Evolutionary conservation across 345 rosid genomes (phyloP), one percentile per base, ranked within the genome.

Genomic region (Hibiscus trionum): DNA sequence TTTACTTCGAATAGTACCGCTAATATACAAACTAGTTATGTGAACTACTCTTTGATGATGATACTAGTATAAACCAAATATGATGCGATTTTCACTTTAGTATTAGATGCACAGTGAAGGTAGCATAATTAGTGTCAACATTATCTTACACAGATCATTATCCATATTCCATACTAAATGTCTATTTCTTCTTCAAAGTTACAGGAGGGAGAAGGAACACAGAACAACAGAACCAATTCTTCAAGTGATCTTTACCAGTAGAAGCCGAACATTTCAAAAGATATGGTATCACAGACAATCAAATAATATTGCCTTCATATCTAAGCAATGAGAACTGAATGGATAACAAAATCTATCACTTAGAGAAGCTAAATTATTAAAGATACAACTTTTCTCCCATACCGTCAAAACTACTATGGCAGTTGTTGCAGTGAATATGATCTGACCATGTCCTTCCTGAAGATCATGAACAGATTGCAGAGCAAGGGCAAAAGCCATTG

Each of bases 401-500:
- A 90, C 98, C 84, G 99, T 90, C 80, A 95, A 74, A 74, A 95
- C 94, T 79, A 95, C 97, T 75, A 95, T 95, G 50, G 98, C 97
- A 55, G 99, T 95, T 27, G 99, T 95, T 66, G 98, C 97, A 24
- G 98, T 89, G 80, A 95, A 95, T 81, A 95, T 92, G 61, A 97
- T 95, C 79, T 92, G 98, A 69, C 99, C 99, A 80, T 92, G 99
- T 69, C 99, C 99, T 76, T 90, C 97, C 14, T 97, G 96, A 73
- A 95, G 97, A 76, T 95, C 98, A 74, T 95, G 99, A 76, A 95
- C 80, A 21, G 99, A 90, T 78, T 95, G 98, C 85, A 95, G 84
- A 75, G 99, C 99, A 85, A 95, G 97, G 63, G 99, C 99, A 89
- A 95, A 95, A 70, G 99, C 99, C 99, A 95, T 95, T 26, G 99